Percentiles rank a stretch among this genome's conserved stretches.
phyloP scores from a whole-genome alignment of 345 rosid species.

The Passiflora organensis region DNA sequence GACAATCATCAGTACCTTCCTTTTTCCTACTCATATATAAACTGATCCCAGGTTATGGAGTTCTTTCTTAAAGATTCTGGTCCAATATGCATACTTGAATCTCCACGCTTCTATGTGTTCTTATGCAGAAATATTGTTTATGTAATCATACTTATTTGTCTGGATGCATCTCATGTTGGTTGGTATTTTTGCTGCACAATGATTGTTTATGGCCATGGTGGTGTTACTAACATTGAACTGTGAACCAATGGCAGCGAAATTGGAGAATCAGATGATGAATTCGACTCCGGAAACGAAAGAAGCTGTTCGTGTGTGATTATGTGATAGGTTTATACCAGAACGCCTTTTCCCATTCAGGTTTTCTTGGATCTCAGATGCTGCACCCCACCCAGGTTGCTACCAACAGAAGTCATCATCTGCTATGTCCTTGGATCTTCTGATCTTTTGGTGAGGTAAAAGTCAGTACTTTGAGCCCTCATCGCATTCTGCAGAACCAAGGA shows the following conservation, averaged over 20 bases:
- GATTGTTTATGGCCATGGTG: no score
- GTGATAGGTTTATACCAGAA: constrained; percentile 23
- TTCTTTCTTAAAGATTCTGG: no score
- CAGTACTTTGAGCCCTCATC: constrained; percentile 5
- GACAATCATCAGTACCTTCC: no score
- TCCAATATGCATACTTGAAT: no score
- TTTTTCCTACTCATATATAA: no score
- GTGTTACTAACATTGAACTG: constrained; percentile 12
- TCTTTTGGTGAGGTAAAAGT: constrained; percentile 12
- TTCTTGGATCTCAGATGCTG: background rate
- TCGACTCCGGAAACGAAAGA: constrained; percentile 44
- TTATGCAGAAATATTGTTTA: no score
- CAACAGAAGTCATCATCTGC: constrained; percentile 13
- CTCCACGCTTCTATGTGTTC: no score
- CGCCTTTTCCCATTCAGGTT: background rate
- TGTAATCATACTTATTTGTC: no score
- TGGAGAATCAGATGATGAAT: constrained; percentile 54
- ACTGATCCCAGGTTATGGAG: no score
- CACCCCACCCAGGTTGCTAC: constrained; percentile 11
- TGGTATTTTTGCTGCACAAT: no score
- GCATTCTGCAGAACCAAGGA: constrained; percentile 15
- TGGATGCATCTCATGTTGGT: no score
- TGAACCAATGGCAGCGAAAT: constrained; percentile 48
- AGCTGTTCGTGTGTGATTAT: constrained; percentile 59
- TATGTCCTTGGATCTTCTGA: constrained; percentile 12